phyloP scores from a whole-genome alignment of 495 filamentous ascomycete species.

The Hypoxylon cercidicola region DNA sequence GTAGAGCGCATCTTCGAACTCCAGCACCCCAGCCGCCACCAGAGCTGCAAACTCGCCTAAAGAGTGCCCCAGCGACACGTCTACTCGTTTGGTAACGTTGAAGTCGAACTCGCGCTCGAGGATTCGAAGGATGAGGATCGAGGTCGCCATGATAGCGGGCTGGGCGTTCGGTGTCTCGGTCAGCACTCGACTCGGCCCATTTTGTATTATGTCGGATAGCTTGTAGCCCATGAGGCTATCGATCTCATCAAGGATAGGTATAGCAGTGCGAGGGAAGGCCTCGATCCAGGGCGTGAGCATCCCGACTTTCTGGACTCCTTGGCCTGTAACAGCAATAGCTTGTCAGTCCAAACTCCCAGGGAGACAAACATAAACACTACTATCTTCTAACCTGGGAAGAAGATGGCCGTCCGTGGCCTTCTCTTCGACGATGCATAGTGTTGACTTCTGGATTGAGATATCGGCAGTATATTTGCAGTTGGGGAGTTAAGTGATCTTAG shows the following conservation, averaged over 20 bases:
- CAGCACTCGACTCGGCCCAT: constrained; percentile 78
- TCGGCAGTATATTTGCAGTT: constrained; percentile 7
- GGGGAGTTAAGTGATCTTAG: constrained; percentile 7
- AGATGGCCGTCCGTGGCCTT: constrained; percentile 77
- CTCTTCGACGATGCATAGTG: constrained; percentile 40
- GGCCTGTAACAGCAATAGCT: constrained; percentile 65
- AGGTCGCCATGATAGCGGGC: constrained; percentile 95
- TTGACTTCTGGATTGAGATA: constrained; percentile 3
- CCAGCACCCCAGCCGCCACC: constrained; percentile 80
- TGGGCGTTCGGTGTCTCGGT: constrained; percentile 89
- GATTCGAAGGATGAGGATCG: constrained; percentile 87
- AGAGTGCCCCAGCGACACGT: constrained; percentile 90
- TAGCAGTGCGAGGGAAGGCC: constrained; percentile 79
- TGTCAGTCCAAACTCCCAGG: constrained; percentile 10
- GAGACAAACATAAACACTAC: background rate
- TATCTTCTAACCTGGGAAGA: constrained; percentile 76
- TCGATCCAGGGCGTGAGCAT: constrained; percentile 89
- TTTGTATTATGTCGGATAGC: constrained; percentile 79
- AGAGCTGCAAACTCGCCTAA: constrained; percentile 96
- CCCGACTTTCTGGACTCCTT: constrained; percentile 93
- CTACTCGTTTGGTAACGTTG: constrained; percentile 69
- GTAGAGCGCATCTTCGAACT: constrained; percentile 78
- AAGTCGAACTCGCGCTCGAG: constrained; percentile 89
- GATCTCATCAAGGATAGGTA: constrained; percentile 80
- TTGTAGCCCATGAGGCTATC: constrained; percentile 75